Percentiles rank a stretch among this genome's conserved stretches.
Evolutionary conservation across 805 yeast species (phyloP).

Genomic region (Zygosaccharomyces siamensis): DNA sequence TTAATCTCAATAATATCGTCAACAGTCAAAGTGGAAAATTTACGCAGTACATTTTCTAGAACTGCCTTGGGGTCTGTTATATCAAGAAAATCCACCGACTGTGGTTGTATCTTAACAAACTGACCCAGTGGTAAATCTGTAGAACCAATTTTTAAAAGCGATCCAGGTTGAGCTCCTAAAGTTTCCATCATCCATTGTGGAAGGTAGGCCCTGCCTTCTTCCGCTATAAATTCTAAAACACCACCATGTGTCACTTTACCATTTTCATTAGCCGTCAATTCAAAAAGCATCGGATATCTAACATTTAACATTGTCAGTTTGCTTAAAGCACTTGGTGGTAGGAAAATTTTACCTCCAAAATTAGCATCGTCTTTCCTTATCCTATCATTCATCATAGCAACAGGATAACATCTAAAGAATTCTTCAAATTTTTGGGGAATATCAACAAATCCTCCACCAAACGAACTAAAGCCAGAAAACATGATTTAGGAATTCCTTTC

Average conservation of each 20-base stretch:
- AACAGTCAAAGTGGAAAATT: conserved; percentile 81
- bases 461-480: conserved; percentile 38
- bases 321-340: conserved; percentile 89
- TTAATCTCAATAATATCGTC: conserved; percentile 79
- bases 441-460: conserved; percentile 27
- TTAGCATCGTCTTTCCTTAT: conserved; percentile 72
- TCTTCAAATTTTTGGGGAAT: conserved; percentile 63
- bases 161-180: conserved; percentile 67
- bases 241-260: conserved; percentile 76
- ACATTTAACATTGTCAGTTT: conserved; percentile 86
- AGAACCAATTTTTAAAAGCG: conserved; percentile 67
- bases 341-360: conserved; percentile 90
- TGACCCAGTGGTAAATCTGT: conserved; percentile 80
- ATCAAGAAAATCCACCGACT: conserved; percentile 85
- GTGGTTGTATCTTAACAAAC: conserved; percentile 93
- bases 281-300: conserved; percentile 93
- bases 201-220: conserved; percentile 90
- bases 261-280: conserved; percentile 62
- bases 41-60: conserved; percentile 82
- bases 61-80: conserved; percentile 96
- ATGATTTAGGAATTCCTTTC: conserved; percentile 10
- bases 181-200: conserved; percentile 97
- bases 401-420: conserved; percentile 87
- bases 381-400: conserved; percentile 80
- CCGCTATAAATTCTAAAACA: conserved; percentile 92